phyloP scores from a whole-genome alignment of 345 rosid genomes.

The Syzygium grande region DNA sequence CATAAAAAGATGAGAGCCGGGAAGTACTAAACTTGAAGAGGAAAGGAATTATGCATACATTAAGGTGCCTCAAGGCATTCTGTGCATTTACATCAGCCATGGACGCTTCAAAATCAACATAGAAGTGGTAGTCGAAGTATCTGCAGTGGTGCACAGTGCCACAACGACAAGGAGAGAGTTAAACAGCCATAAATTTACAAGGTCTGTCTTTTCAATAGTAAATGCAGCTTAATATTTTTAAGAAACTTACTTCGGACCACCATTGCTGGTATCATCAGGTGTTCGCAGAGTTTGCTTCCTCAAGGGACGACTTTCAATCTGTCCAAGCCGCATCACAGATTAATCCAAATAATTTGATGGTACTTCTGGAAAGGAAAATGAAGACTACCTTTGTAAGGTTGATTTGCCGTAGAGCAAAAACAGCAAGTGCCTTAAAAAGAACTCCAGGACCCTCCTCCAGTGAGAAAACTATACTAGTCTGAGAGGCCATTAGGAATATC shows the following conservation, averaged over 20 bases:
- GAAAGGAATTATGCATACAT: conserved; percentile 23
- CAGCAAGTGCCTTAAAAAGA: conserved; percentile 98
- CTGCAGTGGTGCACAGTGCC: conserved; percentile 18
- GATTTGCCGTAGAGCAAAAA: conserved; percentile 81
- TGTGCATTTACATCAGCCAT: conserved; percentile 94
- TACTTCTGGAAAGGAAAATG: not conserved
- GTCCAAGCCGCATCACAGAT: conserved; percentile 4
- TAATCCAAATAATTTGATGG: not conserved
- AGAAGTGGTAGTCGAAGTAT: conserved; percentile 84
- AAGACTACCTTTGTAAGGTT: conserved; percentile 73
- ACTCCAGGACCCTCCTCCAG: conserved; percentile 96
- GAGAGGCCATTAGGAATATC: conserved; percentile 10
- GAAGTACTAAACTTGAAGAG: not conserved
- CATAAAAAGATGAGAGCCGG: not conserved
- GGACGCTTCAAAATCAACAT: conserved; percentile 95
- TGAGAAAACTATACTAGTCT: conserved; percentile 96
- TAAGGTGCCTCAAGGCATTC: conserved; percentile 79
- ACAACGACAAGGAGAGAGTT: not conserved
- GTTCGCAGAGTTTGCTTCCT: conserved; percentile 57
- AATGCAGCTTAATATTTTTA: not conserved
- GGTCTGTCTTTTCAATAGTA: not conserved
- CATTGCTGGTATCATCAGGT: conserved; percentile 39
- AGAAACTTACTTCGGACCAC: conserved; percentile 41
- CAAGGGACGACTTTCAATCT: conserved; percentile 98
- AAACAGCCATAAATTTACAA: not conserved